These are phyloP conservation scores for Scheffersomyces lignosus DNA, from an alignment of 805 yeast genomes.

Conservation along the genomic window DNA sequence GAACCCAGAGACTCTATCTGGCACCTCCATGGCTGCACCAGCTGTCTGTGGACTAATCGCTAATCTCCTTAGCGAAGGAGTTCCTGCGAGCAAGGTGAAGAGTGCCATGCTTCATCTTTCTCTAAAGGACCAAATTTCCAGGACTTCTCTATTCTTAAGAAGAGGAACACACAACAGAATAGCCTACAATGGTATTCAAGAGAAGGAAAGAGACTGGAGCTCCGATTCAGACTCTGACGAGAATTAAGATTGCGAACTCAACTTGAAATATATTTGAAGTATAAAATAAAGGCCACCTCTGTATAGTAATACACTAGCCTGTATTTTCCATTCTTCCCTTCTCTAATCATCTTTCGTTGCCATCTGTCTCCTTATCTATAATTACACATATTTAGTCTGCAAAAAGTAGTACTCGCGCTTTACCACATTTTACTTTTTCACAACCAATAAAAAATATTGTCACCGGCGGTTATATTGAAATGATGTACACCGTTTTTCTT, in stretches of 20 bases:
- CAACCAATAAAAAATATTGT: too few relatives aligned
- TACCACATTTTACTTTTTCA: too few relatives aligned
- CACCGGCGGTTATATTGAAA: too few relatives aligned
- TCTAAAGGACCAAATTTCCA: slow-evolving; percentile 47
- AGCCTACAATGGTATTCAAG: slow-evolving; percentile 33
- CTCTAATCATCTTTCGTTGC: too few relatives aligned
- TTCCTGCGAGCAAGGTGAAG: slow-evolving; percentile 42
- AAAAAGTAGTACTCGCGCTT: too few relatives aligned
- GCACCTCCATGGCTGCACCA: slow-evolving; percentile 85
- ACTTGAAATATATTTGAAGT: too few relatives aligned
- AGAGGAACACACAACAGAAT: slow-evolving; percentile 63
- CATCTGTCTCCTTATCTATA: too few relatives aligned
- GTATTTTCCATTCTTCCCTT: too few relatives aligned
- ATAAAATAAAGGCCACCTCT: too few relatives aligned
- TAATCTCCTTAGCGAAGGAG: slow-evolving; percentile 52
- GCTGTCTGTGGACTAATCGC: slow-evolving; percentile 68
- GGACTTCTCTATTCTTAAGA: slow-evolving; percentile 43
- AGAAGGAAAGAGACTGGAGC: slow-evolving; percentile 1
- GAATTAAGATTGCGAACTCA: neutral
- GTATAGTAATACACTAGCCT: too few relatives aligned
- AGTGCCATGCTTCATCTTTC: slow-evolving; percentile 44
- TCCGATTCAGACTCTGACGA: slow-evolving; percentile 9
- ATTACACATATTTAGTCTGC: too few relatives aligned
- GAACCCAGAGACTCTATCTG: slow-evolving; percentile 47
- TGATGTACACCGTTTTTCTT: too few relatives aligned